Base-by-base conservation (phyloP, 2,329 filamentous ascomycete species). In the Sporothrix inflata region DNA sequence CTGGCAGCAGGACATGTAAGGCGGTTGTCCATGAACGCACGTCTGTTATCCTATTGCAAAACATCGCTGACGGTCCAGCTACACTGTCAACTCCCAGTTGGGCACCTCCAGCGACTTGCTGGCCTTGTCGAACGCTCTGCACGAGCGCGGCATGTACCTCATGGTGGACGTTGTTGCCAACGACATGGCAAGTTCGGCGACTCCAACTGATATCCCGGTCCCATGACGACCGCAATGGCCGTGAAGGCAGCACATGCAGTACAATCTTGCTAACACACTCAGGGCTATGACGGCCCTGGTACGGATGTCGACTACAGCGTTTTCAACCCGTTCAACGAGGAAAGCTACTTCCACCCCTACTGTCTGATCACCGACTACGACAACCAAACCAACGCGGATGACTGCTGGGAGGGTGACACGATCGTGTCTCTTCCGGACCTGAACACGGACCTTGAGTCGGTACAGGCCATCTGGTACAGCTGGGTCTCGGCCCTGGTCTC, bases 401-500 rank as follows among this genome's bases (percentile, higher is more conserved):
- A 80, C 72, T 91, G 89, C 81, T 81, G 79, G 79, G 80, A 86
- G 21, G 85, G 85, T 24, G 83, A 85, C 72, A 82, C 81, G 21
- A 84, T 82, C n/a, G 84, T 88, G n/a, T 82, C 84, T 0, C 85
- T 92, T 0, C 88, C 90, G 0, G 90, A 92, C 75, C 78, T 92
- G 12, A 81, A 87, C 71, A 92, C 90, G 0, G 83, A 86, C 55
- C 81, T 83, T 38, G 70, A 80, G 0, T 78, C 34, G 2, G 74
- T 75, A 8, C 72, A 70, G 34, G 45, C 38, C 24, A 79, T 87
- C 2, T 88, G 87, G 78, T 82, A 87, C 70, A 79, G 81, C n/a
- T 92, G 90, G 91, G 83, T 92, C 75, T 78, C 78, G 24, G 81
- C 81, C 55, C 81, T 92, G 0, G 85, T 92, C 1, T 78, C 82